Conservation (phyloP, 257 asterid genomes). For the Anisodus tanguticus region DNA sequence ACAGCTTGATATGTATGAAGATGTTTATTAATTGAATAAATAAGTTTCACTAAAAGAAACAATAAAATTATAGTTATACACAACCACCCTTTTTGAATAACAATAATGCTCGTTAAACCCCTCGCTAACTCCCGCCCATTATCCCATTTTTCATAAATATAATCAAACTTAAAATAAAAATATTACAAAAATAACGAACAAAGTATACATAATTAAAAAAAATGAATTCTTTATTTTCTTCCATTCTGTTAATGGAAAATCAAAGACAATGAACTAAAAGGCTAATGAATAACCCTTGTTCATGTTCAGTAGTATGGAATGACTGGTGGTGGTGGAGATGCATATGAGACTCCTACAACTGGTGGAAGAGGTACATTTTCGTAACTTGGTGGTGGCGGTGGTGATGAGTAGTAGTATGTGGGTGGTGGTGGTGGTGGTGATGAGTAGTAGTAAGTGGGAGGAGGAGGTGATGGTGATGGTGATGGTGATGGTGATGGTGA, state of each 20-base stretch:
- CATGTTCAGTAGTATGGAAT: conserved; percentile 44
- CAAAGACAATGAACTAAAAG: not conserved
- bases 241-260: conserved; percentile 22
- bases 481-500: conserved; percentile 47
- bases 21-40: conserved; percentile 1
- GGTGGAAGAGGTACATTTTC: conserved; percentile 48
- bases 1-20: not conserved
- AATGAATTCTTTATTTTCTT: not conserved
- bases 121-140: conserved; percentile 18
- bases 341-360: conserved; percentile 35
- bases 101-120: conserved; percentile 12
- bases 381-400: conserved; percentile 41
- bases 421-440: conserved; percentile 47
- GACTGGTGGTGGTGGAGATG: conserved; percentile 57
- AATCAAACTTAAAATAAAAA: conserved; percentile 9
- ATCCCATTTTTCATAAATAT: not conserved
- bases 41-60: conserved; percentile 10
- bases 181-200: conserved; percentile 24
- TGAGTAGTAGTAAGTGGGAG: conserved; percentile 29
- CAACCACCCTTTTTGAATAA: conserved; percentile 21
- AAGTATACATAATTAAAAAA: conserved; percentile 29
- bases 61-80: conserved; percentile 24
- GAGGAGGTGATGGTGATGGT: conserved; percentile 47
- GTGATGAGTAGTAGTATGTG: conserved; percentile 32
- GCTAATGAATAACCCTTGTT: conserved; percentile 17